phyloP scores from a whole-genome alignment of 352 stramenopile genomes.

The Phytophthora litchii region DNA sequence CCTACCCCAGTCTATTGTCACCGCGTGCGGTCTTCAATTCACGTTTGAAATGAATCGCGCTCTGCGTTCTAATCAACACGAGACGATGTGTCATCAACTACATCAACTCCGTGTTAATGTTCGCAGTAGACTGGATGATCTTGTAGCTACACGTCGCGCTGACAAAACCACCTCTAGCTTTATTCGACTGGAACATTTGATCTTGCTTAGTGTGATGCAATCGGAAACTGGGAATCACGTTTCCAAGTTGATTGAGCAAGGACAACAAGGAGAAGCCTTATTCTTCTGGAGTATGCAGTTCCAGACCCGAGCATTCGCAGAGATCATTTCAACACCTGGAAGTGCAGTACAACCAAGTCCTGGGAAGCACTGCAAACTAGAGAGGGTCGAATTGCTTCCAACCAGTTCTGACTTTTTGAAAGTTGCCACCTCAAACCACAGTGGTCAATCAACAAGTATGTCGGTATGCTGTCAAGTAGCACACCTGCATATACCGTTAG shows the following conservation, averaged over 20 bases:
- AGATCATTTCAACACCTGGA: conserved; percentile 1
- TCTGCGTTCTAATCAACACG: background rate
- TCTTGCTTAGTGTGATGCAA: conserved; percentile 38
- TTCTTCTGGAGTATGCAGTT: conserved; percentile 57
- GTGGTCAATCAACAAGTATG: conserved; percentile 16
- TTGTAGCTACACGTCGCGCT: conserved; percentile 4
- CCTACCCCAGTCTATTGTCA: conserved; percentile 41
- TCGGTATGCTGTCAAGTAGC: conserved; percentile 38
- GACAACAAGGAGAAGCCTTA: conserved; percentile 25
- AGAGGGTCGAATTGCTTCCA: conserved; percentile 26
- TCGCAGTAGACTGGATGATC: background rate
- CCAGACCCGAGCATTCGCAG: conserved; percentile 31
- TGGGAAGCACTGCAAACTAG: conserved; percentile 18
- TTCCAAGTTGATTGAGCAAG: conserved; percentile 14
- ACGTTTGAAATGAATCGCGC: conserved; percentile 41
- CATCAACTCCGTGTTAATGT: conserved; percentile 1
- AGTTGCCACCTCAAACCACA: background rate
- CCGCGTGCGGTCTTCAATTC: conserved; percentile 32
- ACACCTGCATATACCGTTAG: conserved; percentile 48
- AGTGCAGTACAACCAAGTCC: conserved; percentile 11
- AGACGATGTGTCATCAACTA: background rate
- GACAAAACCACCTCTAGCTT: conserved; percentile 6
- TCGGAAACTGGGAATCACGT: conserved; percentile 19
- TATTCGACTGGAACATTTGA: conserved; percentile 35
- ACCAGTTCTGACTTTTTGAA: conserved; percentile 15